These are phyloP conservation scores for Dipteronia sinensis DNA, from an alignment of 345 rosid genomes.

Conservation along the genomic window DNA sequence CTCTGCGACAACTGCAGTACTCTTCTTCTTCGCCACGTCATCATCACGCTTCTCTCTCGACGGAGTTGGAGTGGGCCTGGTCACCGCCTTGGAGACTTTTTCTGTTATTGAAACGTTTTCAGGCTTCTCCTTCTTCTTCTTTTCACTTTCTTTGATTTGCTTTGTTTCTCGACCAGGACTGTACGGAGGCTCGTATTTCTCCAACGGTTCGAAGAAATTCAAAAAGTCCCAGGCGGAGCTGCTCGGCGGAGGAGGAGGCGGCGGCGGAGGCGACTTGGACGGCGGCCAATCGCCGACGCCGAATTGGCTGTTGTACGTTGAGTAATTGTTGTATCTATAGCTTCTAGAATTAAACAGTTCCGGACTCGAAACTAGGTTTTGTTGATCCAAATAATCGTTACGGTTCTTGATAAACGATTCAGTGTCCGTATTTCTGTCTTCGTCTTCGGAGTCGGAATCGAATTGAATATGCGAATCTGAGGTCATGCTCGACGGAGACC, in stretches of 20 bases:
- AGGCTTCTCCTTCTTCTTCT: not conserved
- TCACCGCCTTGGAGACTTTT: not conserved
- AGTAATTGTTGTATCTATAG: not conserved
- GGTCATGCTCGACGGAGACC: slow-evolving; percentile 31
- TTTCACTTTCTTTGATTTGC: slow-evolving; percentile 21
- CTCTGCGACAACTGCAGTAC: slow-evolving; percentile 10
- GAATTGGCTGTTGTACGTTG: slow-evolving; percentile 9
- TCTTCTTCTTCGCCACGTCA: slow-evolving; percentile 21
- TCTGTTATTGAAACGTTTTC: not conserved
- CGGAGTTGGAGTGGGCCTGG: not conserved
- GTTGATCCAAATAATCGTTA: slow-evolving; percentile 26
- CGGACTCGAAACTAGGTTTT: slow-evolving; percentile 13
- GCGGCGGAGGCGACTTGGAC: slow-evolving; percentile 51
- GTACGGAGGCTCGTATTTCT: slow-evolving; percentile 37
- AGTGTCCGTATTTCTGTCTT: slow-evolving; percentile 21
- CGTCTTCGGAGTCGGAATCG: slow-evolving; percentile 48
- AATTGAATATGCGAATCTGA: slow-evolving; percentile 56
- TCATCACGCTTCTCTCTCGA: not conserved
- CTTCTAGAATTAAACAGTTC: slow-evolving; percentile 15
- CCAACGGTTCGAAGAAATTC: slow-evolving; percentile 57
- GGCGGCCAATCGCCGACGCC: slow-evolving; percentile 5
- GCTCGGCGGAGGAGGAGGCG: slow-evolving; percentile 46
- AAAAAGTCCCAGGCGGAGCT: slow-evolving; percentile 65
- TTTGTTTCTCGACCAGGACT: not conserved
- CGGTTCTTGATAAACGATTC: slow-evolving; percentile 13